Evolutionary conservation across 805 yeast species (phyloP).

Genomic region (Kurtzmaniella fragi): DNA sequence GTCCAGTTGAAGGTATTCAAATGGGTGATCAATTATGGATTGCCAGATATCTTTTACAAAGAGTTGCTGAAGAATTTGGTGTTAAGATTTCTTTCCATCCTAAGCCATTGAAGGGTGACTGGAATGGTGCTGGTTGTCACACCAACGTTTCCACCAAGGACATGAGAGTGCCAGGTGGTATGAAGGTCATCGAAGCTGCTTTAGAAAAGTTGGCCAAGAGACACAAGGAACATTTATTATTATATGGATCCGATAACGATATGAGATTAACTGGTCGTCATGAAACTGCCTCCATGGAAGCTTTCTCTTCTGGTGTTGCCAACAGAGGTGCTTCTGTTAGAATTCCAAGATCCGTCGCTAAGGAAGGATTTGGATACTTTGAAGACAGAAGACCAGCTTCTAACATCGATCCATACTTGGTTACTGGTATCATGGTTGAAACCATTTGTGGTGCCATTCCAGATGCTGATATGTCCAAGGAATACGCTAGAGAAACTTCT

Average conservation of each 20-base stretch:
- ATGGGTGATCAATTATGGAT: conserved; percentile 99
- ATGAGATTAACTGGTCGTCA: conserved; percentile 96
- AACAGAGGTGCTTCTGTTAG: conserved; percentile 99
- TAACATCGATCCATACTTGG: conserved; percentile 98
- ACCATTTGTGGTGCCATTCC: conserved; percentile 93
- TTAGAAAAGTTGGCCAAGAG: conserved; percentile 91
- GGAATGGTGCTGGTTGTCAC: conserved; percentile 99
- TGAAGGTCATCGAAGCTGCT: conserved; percentile 89
- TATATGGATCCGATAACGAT: conserved; percentile 95
- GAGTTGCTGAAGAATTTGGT: conserved; percentile 98
- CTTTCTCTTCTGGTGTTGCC: conserved; percentile 96
- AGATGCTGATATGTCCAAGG: conserved; percentile 92
- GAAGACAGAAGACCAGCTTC: conserved; percentile 99
- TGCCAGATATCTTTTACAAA: conserved; percentile 85
- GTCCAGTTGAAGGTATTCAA: conserved; percentile 90
- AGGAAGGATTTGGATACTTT: conserved; percentile 96
- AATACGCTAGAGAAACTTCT: conserved; percentile 68
- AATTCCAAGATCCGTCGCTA: conserved; percentile 98
- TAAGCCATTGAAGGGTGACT: conserved; percentile 97
- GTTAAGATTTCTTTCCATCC: conserved; percentile 99
- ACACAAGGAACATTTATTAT: conserved; percentile 92
- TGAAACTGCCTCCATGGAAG: conserved; percentile 93
- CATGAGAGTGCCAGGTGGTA: conserved; percentile 96
- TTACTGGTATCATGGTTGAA: conserved; percentile 97
- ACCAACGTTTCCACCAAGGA: conserved; percentile 91